These are phyloP conservation scores for Capsella bursapastoris DNA, from an alignment of 345 rosid genomes.

Conservation along the genomic window DNA sequence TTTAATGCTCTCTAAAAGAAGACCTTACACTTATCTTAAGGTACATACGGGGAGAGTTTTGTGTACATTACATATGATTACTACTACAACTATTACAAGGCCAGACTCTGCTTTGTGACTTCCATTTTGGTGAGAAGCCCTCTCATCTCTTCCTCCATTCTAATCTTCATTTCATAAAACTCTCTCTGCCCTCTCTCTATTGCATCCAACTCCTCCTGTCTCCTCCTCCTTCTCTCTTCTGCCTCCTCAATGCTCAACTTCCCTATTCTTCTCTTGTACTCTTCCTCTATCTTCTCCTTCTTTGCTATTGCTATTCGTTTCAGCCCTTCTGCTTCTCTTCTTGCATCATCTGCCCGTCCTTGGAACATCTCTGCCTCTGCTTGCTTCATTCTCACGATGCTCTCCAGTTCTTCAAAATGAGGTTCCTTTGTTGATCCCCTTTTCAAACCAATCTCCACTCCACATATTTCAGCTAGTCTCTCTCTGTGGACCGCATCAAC, in stretches of 20 bases:
- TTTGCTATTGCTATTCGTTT: slow-evolving; percentile 75
- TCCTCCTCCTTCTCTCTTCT: slow-evolving; percentile 68
- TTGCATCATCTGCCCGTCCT: slow-evolving; percentile 85
- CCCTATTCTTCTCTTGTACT: slow-evolving; percentile 57
- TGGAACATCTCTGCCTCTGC: slow-evolving; percentile 96
- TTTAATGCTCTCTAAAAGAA: slow-evolving; percentile 8
- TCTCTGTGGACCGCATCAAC: slow-evolving; percentile 57
- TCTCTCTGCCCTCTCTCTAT: slow-evolving; percentile 80
- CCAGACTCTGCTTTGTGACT: slow-evolving; percentile 68
- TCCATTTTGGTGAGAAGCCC: slow-evolving; percentile 86
- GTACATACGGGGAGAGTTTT: slow-evolving; percentile 20
- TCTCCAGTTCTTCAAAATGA: slow-evolving; percentile 84
- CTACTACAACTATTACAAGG: slow-evolving; percentile 50
- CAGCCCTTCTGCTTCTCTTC: slow-evolving; percentile 87
- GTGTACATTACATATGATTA: slow-evolving; percentile 24
- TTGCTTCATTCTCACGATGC: slow-evolving; percentile 80
- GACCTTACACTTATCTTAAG: slow-evolving; percentile 9
- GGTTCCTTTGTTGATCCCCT: slow-evolving; percentile 59
- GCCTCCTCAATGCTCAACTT: slow-evolving; percentile 68
- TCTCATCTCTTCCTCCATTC: slow-evolving; percentile 94
- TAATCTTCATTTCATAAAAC: slow-evolving; percentile 74
- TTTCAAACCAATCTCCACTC: slow-evolving; percentile 51
- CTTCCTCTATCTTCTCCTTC: slow-evolving; percentile 80
- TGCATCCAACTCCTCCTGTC: slow-evolving; percentile 69
- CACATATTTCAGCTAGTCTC: slow-evolving; percentile 51